Conservation (phyloP, 225 moss, liverwort and hornwort genomes). For the Neckera pumila region DNA sequence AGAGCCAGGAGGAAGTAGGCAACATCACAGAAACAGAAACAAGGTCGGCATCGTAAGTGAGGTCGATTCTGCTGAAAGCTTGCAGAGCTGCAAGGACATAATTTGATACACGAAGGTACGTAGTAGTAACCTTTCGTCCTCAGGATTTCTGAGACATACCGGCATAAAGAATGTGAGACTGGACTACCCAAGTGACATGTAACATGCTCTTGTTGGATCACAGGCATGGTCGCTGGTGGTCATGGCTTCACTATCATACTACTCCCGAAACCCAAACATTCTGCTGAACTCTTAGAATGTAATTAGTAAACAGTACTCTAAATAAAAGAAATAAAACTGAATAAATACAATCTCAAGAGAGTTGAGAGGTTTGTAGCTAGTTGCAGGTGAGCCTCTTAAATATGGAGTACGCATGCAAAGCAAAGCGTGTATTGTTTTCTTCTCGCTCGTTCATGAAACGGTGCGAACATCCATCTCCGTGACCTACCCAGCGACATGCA, state of each 20-base stretch:
- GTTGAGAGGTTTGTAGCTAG: background rate
- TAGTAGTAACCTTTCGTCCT: background rate
- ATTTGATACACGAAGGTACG: background rate
- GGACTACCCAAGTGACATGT: slow-evolving; percentile 12
- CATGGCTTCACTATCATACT: background rate
- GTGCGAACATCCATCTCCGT: slow-evolving; percentile 6
- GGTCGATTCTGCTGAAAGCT: background rate
- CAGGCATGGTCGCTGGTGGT: slow-evolving; percentile 23
- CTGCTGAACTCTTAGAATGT: background rate
- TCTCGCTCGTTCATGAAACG: background rate
- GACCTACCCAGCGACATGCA: slow-evolving; percentile 21
- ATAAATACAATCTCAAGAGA: background rate
- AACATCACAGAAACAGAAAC: background rate
- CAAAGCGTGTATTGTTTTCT: slow-evolving; percentile 3
- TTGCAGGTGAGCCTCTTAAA: background rate
- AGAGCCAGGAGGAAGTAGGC: background rate
- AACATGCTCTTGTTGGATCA: slow-evolving; percentile 16
- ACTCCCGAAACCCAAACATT: background rate
- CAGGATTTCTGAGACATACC: background rate
- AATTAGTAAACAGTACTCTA: background rate
- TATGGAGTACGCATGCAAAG: slow-evolving; percentile 33
- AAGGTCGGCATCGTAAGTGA: background rate
- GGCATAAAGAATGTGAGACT: background rate
- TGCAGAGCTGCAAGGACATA: background rate
- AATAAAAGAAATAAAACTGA: background rate